phyloP scores from a whole-genome alignment of 2,329 filamentous ascomycete species.

The Exutisphaerella laricina region DNA sequence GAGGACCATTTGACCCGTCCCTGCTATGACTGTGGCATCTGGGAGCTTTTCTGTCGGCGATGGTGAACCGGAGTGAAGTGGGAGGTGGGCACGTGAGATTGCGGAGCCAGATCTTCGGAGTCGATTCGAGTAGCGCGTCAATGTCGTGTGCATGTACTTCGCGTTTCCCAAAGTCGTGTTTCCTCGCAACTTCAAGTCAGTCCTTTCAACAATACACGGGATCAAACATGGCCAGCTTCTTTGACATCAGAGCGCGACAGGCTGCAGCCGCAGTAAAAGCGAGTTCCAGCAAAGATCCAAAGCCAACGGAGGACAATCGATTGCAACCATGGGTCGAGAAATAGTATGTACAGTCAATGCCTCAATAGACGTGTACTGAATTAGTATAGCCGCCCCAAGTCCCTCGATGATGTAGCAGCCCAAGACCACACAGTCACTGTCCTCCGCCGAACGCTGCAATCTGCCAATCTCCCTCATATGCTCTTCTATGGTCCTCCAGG shows the following conservation, averaged over 20 bases:
- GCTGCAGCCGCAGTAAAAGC: constrained; percentile 61
- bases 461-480: constrained; percentile 98
- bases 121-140: background rate
- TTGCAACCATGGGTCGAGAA: constrained; percentile 83
- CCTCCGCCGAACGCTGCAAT: constrained; percentile 86
- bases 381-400: constrained; percentile 75
- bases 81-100: background rate
- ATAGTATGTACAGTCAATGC: constrained; percentile 18
- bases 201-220: background rate
- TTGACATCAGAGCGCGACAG: constrained; percentile 84
- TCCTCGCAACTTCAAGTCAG: no score
- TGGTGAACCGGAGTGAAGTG: background rate
- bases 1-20: constrained; percentile 20
- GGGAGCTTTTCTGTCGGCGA: background rate
- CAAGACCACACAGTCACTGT: constrained; percentile 97
- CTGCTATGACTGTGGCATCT: background rate
- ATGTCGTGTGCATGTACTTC: background rate
- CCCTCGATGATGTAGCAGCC: constrained; percentile 86
- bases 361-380: constrained; percentile 7
- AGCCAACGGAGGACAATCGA: constrained; percentile 56
- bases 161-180: no score
- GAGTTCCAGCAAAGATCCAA: constrained; percentile 63
- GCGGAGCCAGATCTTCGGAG: background rate
- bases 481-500: constrained; percentile 98
- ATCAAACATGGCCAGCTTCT: constrained; percentile 74